phyloP scores from a whole-genome alignment of 108 stramenopile genomes.

The Bacterosira constricta region DNA sequence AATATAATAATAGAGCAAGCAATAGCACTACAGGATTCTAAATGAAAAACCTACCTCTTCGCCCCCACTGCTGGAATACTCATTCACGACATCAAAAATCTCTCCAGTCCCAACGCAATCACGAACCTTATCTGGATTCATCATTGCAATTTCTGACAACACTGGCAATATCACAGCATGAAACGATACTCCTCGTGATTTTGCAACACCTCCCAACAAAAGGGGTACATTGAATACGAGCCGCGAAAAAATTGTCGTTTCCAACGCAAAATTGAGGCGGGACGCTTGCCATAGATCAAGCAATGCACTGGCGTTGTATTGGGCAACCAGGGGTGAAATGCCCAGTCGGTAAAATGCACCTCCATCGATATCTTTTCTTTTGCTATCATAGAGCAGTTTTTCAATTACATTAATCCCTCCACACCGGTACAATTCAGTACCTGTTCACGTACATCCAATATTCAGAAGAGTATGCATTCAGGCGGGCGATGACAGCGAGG shows the following conservation, averaged over 20 bases:
- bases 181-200: conserved; percentile 44
- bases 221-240: conserved; percentile 76
- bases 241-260: conserved; percentile 66
- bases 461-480: too few relatives aligned
- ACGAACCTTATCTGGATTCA: conserved; percentile 64
- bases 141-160: conserved; percentile 55
- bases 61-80: conserved; percentile 36
- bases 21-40: background rate
- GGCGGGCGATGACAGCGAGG: too few relatives aligned
- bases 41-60: conserved; percentile 30
- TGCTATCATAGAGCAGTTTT: conserved; percentile 48
- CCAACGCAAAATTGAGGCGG: conserved; percentile 59
- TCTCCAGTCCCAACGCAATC: conserved; percentile 60
- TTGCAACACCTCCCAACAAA: conserved; percentile 56
- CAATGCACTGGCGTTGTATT: conserved; percentile 55
- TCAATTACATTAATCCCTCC: conserved; percentile 77
- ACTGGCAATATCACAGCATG: conserved; percentile 64
- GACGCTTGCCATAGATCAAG: conserved; percentile 68
- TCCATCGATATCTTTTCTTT: conserved; percentile 21
- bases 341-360: conserved; percentile 42
- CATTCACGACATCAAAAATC: conserved; percentile 51
- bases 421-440: conserved; percentile 74
- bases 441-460: too few relatives aligned
- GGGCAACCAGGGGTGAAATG: conserved; percentile 31
- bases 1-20: background rate